Evolutionary conservation across 2,329 filamentous ascomycete genomes (phyloP).

Genomic region (Phialophora macrospora): DNA sequence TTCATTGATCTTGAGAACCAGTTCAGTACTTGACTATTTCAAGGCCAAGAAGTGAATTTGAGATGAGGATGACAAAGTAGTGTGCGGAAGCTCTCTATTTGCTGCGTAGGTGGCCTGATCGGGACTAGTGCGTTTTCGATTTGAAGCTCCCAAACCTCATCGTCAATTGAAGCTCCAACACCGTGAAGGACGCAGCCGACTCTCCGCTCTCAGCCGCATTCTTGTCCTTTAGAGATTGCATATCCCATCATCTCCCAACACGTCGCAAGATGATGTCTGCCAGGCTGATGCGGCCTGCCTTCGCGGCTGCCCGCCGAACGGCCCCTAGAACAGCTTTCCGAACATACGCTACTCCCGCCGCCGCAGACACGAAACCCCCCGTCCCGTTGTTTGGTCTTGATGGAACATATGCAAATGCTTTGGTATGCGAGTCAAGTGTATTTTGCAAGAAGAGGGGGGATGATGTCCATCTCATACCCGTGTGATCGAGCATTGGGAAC

Average conservation of each 20-base stretch:
- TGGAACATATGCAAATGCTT: constrained; percentile 96
- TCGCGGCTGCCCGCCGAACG: constrained; percentile 64
- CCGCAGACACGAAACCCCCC: constrained; percentile 74
- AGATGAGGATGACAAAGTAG: neutral
- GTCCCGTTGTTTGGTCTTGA: constrained; percentile 93
- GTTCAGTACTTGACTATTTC: neutral
- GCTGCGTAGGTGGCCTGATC: neutral
- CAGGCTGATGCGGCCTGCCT: constrained; percentile 44
- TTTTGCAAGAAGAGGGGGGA: neutral
- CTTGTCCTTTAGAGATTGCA: constrained; percentile 10
- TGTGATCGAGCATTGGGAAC: neutral
- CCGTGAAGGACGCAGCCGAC: constrained; percentile 12
- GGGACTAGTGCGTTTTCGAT: constrained; percentile 23
- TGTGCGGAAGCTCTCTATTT: constrained; percentile 1
- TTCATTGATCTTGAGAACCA: neutral
- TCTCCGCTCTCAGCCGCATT: constrained; percentile 32
- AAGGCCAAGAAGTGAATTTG: neutral
- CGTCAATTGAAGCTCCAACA: constrained; percentile 28
- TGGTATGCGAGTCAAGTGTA: constrained; percentile 68
- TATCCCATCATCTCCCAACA: constrained; percentile 11
- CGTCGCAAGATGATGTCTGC: constrained; percentile 39
- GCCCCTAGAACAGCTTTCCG: constrained; percentile 67
- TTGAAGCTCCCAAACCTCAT: constrained; percentile 15
- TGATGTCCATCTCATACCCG: neutral
- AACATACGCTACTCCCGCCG: constrained; percentile 73